Base-by-base conservation (phyloP, 2,329 filamentous ascomycete species). In the Nemania bipapillata region DNA sequence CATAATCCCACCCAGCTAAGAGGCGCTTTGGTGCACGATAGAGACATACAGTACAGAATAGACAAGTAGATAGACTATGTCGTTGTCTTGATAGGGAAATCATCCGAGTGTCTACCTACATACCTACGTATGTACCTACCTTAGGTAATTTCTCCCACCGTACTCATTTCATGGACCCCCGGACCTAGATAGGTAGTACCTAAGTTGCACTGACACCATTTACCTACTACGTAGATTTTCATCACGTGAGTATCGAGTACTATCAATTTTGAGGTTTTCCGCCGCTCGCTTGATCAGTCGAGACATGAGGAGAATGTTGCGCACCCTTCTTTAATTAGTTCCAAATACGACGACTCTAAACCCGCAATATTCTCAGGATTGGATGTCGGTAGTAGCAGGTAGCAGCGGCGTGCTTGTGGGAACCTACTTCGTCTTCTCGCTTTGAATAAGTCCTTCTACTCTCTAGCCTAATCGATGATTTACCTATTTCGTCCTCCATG, bases 401-500 rank as follows among this genome's bases (percentile, higher is more conserved):
- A 28, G 24, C 22, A 24, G 9, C 52, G 35, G 28, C 24, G 20
- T 32, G 8, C 24, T 28, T n/a, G 28, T 20, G 9, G 24, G 20
- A 32, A 28, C 17, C 2, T 35, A 20, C 58, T 32, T 42, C 30
- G 12, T 54, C n/a, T 26, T 28, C n/a, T 58, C 3, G 42, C 30
- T 32, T 32, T n/a, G n/a, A n/a, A n/a, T n/a, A n/a, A n/a, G n/a
- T n/a, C n/a, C n/a, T n/a, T 9, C 30, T 9, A 32, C 30, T 32
- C 30, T 32, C 30, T 9, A 66, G 40, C 7, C 32, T n/a, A 45
- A 45, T 65, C 52, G 40, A 74, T 73, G 71, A 70, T 63, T 56
- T 32, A 20, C 56, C 53, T 65, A 9, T 35, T 62, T 40, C 70
- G 57, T 32, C 59, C 53, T 52, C 66, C 54, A 71, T 72, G 70